Conservation (phyloP, 164 flowering plant genomes). For the Litsea cubeba region DNA sequence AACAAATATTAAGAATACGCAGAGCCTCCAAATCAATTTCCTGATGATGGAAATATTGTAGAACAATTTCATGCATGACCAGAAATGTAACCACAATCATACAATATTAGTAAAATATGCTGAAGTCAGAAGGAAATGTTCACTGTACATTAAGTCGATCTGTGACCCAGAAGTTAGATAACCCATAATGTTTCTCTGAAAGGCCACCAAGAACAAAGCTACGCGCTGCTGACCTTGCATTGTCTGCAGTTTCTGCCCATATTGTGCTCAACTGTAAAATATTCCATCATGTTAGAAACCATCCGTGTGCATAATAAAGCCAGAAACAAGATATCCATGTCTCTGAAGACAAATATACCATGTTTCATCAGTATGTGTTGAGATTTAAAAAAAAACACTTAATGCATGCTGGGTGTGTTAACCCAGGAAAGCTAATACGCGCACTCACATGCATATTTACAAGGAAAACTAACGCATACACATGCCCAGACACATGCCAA, state of each 20-base stretch:
- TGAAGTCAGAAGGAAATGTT: background rate
- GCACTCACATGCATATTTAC: too few relatives aligned
- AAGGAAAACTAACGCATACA: too few relatives aligned
- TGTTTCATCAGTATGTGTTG: background rate
- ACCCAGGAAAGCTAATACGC: too few relatives aligned
- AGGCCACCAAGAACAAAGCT: constrained; percentile 81
- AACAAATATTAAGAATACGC: constrained; percentile 55
- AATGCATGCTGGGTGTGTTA: too few relatives aligned
- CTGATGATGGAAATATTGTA: constrained; percentile 28
- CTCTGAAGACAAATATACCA: background rate
- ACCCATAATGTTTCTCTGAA: constrained; percentile 76
- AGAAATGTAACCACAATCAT: background rate
- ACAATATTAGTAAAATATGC: background rate
- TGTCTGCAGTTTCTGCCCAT: constrained; percentile 92
- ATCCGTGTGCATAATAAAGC: background rate
- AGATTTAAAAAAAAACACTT: too few relatives aligned
- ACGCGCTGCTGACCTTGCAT: constrained; percentile 89
- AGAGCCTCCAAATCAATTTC: constrained; percentile 81
- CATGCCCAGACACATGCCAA: too few relatives aligned
- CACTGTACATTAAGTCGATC: constrained; percentile 65
- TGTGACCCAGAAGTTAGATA: constrained; percentile 67
- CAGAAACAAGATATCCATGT: background rate
- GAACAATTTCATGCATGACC: background rate
- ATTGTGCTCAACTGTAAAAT: constrained; percentile 80
- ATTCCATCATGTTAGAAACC: constrained; percentile 7